Evolutionary conservation across 164 flowering plant species (phyloP).

Genomic region (Houttuynia cordata): DNA sequence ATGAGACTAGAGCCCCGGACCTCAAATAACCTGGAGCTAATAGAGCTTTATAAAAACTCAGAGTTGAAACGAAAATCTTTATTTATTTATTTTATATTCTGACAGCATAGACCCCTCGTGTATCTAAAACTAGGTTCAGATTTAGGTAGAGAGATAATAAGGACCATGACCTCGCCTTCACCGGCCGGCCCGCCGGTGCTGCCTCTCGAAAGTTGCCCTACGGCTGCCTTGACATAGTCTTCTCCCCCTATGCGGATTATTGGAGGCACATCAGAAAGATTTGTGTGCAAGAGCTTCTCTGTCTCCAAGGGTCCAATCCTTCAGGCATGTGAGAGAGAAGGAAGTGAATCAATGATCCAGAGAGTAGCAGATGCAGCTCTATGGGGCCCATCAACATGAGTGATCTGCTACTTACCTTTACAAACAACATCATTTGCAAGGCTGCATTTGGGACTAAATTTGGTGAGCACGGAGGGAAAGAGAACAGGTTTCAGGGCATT

Average conservation of each 20-base stretch:
- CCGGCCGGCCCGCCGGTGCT: neutral
- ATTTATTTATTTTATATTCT: too few species aligned
- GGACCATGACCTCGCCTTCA: constrained; percentile 2
- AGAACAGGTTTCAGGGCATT: constrained; percentile 3
- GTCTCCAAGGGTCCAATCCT: constrained; percentile 6
- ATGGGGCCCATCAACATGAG: constrained; percentile 13
- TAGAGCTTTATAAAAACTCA: too few species aligned
- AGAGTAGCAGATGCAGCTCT: neutral
- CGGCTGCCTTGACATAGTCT: constrained; percentile 8
- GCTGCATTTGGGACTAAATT: constrained; percentile 24
- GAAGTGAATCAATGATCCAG: neutral
- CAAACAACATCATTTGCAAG: constrained; percentile 15
- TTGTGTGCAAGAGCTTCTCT: constrained; percentile 5
- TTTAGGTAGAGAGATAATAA: constrained; percentile 4
- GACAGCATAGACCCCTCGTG: constrained; percentile 12
- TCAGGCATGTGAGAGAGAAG: constrained; percentile 3
- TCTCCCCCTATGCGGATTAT: constrained; percentile 8
- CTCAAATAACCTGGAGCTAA: too few species aligned
- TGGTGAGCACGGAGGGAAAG: neutral
- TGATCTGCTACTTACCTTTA: constrained; percentile 10
- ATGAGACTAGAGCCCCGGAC: too few species aligned
- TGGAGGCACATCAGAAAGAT: constrained; percentile 7
- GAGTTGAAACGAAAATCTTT: too few species aligned
- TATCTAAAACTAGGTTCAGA: constrained; percentile 3
- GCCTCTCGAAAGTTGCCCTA: constrained; percentile 4